Evolutionary conservation across 2,329 filamentous ascomycete species (phyloP).

Genomic region (Exophiala bonariae): DNA sequence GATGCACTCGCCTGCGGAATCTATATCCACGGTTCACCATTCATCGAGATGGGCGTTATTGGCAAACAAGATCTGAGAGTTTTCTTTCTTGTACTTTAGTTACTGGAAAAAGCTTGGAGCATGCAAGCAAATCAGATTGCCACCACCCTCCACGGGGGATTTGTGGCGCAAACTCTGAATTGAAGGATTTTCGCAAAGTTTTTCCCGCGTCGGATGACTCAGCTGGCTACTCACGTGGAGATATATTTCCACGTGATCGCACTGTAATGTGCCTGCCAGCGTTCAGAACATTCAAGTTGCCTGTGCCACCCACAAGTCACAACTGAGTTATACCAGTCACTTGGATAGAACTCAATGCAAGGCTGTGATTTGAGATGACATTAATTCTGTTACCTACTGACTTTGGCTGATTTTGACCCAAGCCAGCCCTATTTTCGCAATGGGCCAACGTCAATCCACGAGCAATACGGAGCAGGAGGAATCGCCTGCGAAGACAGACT

Average conservation of each 20-base stretch:
- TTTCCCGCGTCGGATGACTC: neutral
- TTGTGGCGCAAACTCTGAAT: conserved; percentile 1
- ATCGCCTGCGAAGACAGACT: conserved; percentile 37
- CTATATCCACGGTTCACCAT: too few relatives aligned
- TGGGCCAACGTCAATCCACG: conserved; percentile 48
- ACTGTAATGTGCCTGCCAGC: too few relatives aligned
- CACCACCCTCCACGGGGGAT: conserved; percentile 1
- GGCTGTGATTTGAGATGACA: conserved; percentile 7
- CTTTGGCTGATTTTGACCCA: conserved; percentile 8
- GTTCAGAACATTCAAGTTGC: too few relatives aligned
- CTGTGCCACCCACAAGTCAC: too few relatives aligned
- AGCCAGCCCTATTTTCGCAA: conserved; percentile 18
- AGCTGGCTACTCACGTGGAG: neutral
- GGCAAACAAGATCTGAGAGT: too few relatives aligned
- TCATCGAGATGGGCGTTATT: too few relatives aligned
- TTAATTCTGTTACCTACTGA: conserved; percentile 1
- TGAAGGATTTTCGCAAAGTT: neutral
- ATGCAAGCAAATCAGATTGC: conserved; percentile 3
- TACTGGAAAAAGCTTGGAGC: too few relatives aligned
- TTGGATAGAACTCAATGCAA: too few relatives aligned
- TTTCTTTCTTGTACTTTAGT: too few relatives aligned
- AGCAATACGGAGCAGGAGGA: conserved; percentile 24
- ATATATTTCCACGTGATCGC: neutral
- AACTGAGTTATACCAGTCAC: too few relatives aligned
- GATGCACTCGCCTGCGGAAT: too few relatives aligned